Evolutionary conservation across 148 eudicot species (phyloP).

Genomic region (Euryodendron excelsum): DNA sequence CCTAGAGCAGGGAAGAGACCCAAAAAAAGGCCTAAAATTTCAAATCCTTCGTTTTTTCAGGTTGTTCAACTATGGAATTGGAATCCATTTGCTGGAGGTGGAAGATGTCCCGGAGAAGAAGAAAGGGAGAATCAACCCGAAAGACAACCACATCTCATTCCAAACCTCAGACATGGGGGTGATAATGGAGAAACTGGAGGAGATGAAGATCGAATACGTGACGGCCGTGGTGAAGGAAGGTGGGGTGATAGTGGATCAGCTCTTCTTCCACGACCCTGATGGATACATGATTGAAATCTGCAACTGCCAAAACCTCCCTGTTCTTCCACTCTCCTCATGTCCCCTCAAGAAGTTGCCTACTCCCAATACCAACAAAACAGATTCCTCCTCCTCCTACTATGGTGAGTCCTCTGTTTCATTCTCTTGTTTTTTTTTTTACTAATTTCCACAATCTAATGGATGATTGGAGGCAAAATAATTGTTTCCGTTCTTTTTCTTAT

Average conservation of each 20-base stretch:
- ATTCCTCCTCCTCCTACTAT: slow-evolving; percentile 8
- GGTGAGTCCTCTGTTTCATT: slow-evolving; percentile 10
- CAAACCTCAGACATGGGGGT: slow-evolving; percentile 51
- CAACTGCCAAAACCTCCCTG: slow-evolving; percentile 63
- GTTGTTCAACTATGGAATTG: slow-evolving; percentile 72
- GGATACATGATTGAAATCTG: slow-evolving; percentile 76
- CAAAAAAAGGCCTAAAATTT: neutral
- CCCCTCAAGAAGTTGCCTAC: slow-evolving; percentile 29
- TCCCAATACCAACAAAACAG: slow-evolving; percentile 4
- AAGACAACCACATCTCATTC: slow-evolving; percentile 75
- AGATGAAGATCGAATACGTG: slow-evolving; percentile 39
- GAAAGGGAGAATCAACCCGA: slow-evolving; percentile 56
- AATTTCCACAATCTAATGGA: too few relatives aligned
- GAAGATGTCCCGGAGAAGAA: slow-evolving; percentile 34
- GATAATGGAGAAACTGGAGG: slow-evolving; percentile 36
- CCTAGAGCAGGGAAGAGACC: neutral
- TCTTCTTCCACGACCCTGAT: slow-evolving; percentile 75
- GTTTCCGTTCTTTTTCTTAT: too few relatives aligned
- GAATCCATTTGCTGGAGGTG: slow-evolving; percentile 55
- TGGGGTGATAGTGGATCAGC: slow-evolving; percentile 50
- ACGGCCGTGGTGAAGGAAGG: slow-evolving; percentile 51
- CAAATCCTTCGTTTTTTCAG: slow-evolving; percentile 18
- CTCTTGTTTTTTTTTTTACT: neutral
- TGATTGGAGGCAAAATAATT: neutral
- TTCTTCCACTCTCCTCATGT: slow-evolving; percentile 49